Evolutionary conservation across 2,329 filamentous ascomycete species (phyloP).

Genomic region (Shiraia bambusicola): DNA sequence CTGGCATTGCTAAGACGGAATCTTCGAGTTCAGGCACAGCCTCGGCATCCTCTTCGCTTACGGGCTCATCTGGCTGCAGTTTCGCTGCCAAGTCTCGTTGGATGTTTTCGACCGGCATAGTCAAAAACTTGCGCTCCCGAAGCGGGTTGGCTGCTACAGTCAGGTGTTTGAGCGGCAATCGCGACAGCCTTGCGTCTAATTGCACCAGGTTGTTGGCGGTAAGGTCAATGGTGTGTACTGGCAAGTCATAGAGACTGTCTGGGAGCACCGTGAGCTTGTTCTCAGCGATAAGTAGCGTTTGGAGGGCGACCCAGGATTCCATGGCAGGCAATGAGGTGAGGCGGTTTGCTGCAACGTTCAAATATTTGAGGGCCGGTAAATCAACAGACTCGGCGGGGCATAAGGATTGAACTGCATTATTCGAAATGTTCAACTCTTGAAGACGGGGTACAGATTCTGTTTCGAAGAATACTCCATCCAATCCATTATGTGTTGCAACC

Average conservation of each 20-base stretch:
- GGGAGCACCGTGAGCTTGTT: constrained; percentile 80
- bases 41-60: constrained; percentile 3
- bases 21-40: constrained; percentile 6
- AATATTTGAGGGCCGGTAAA: constrained; percentile 70
- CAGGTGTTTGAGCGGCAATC: constrained; percentile 76
- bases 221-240: constrained; percentile 76
- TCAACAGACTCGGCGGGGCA: constrained; percentile 54
- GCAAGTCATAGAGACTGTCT: constrained; percentile 68
- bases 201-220: constrained; percentile 79
- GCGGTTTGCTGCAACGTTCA: constrained; percentile 80
- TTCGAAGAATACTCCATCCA: constrained; percentile 69
- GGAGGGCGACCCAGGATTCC: constrained; percentile 69
- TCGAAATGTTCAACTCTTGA: constrained; percentile 74
- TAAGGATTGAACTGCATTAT: constrained; percentile 67
- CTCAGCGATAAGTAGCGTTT: constrained; percentile 75
- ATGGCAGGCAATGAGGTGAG: constrained; percentile 73
- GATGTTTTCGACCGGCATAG: constrained; percentile 76
- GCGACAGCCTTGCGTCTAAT: constrained; percentile 73
- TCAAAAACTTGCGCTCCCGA: constrained; percentile 81
- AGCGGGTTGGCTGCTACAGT: constrained; percentile 87
- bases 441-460: constrained; percentile 63
- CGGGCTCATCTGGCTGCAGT: constrained; percentile 55
- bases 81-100: constrained; percentile 71
- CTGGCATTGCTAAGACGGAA: background rate
- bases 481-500: constrained; percentile 72